A percentile compares a stretch with the other conserved stretches of the same genome.
Evolutionary conservation across 257 asterid species (phyloP).

Genomic region (Osmanthus fragrans): DNA sequence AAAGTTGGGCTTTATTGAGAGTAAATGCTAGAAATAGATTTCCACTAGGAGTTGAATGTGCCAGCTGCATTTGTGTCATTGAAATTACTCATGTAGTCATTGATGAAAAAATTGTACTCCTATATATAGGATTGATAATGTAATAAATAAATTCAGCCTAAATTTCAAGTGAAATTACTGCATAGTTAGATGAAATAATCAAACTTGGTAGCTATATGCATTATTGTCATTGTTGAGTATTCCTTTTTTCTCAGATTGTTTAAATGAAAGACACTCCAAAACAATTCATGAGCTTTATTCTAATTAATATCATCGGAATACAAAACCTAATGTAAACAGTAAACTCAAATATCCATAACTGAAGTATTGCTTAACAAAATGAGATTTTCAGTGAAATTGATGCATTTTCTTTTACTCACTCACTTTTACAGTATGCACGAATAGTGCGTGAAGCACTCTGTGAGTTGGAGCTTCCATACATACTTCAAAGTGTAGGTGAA

Average conservation of each 20-base stretch:
- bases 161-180: not conserved
- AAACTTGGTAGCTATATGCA: not conserved
- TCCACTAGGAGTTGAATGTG: too few species aligned
- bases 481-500: slow-evolving; percentile 60
- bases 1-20: too few species aligned
- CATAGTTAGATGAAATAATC: not conserved
- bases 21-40: too few species aligned
- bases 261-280: not conserved
- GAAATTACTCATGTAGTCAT: too few species aligned
- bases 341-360: not conserved
- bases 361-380: not conserved
- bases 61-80: too few species aligned
- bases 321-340: not conserved
- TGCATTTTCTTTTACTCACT: not conserved
- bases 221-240: not conserved
- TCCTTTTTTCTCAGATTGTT: not conserved
- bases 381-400: not conserved
- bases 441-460: slow-evolving; percentile 82
- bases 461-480: slow-evolving; percentile 76
- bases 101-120: too few species aligned
- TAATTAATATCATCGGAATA: not conserved
- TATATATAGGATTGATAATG: too few species aligned
- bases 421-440: slow-evolving; percentile 56
- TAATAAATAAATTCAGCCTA: too few species aligned
- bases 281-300: not conserved